These are phyloP conservation scores for Hymenochaete sp. DNA, from an alignment of 1,284 basidiomycete species.

Conservation along the genomic window DNA sequence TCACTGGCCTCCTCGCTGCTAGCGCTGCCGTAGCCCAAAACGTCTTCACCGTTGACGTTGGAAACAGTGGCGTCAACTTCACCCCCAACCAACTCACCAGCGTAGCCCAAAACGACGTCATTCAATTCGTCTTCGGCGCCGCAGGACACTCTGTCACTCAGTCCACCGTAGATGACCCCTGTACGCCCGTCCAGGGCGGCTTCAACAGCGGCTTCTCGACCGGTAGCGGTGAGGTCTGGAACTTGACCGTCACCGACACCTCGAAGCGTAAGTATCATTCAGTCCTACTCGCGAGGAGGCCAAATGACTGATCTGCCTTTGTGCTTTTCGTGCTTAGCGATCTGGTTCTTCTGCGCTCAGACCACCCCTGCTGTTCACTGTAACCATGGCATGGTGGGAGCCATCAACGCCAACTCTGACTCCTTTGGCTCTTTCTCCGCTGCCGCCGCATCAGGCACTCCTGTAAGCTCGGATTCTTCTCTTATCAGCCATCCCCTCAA, in stretches of 20 bases:
- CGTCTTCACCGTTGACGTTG: slow-evolving; percentile 11
- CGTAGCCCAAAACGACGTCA: slow-evolving; percentile 6
- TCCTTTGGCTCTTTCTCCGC: slow-evolving; percentile 4
- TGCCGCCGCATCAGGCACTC: slow-evolving; percentile 6
- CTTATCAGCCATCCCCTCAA: background rate
- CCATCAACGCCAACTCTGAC: slow-evolving; percentile 9
- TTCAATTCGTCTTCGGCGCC: slow-evolving; percentile 12
- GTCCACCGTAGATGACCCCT: slow-evolving; percentile 17
- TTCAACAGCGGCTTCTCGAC: slow-evolving; percentile 17
- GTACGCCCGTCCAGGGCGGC: slow-evolving; percentile 16
- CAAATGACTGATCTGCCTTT: background rate
- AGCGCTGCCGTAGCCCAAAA: slow-evolving; percentile 12
- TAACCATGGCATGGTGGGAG: slow-evolving; percentile 18
- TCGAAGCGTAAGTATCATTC: slow-evolving; percentile 16
- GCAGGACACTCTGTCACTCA: slow-evolving; percentile 17
- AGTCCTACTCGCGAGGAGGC: background rate
- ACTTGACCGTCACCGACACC: slow-evolving; percentile 18
- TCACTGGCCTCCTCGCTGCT: slow-evolving; percentile 4
- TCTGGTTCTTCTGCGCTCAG: slow-evolving; percentile 19
- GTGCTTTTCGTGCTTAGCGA: background rate
- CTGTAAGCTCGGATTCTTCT: slow-evolving; percentile 1
- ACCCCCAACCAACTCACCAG: slow-evolving; percentile 1
- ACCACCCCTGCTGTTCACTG: slow-evolving; percentile 15
- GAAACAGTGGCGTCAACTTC: slow-evolving; percentile 2
- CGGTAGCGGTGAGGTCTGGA: slow-evolving; percentile 9